phyloP scores from a whole-genome alignment of 2,329 filamentous ascomycete species.

The Penicillium verrucosum region DNA sequence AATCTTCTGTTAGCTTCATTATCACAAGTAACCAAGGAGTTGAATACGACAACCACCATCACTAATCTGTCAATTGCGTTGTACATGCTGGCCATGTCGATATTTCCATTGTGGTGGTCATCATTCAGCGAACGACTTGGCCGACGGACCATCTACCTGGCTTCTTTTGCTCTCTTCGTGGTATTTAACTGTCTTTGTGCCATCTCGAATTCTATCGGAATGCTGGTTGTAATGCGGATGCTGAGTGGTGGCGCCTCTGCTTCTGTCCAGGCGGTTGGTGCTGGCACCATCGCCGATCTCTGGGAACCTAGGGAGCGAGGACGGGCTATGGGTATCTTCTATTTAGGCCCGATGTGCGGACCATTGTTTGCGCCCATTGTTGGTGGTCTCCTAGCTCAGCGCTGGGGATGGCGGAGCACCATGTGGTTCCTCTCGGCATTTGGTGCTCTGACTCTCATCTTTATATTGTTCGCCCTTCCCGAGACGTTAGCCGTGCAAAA shows the following conservation, averaged over 20 bases:
- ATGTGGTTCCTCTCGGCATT: slow-evolving; percentile 76
- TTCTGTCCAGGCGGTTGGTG: slow-evolving; percentile 77
- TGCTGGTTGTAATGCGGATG: slow-evolving; percentile 75
- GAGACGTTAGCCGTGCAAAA: slow-evolving; percentile 39
- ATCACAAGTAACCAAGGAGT: slow-evolving; percentile 58
- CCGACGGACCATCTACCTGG: slow-evolving; percentile 72
- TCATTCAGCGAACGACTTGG: slow-evolving; percentile 71
- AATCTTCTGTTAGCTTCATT: slow-evolving; percentile 58
- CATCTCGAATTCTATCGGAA: slow-evolving; percentile 64
- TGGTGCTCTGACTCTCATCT: slow-evolving; percentile 49
- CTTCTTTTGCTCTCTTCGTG: slow-evolving; percentile 69
- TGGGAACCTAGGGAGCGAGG: slow-evolving; percentile 73
- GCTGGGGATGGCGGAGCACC: slow-evolving; percentile 70
- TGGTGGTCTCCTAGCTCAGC: slow-evolving; percentile 67
- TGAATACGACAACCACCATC: slow-evolving; percentile 62
- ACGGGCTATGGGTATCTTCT: slow-evolving; percentile 78
- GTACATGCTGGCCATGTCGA: slow-evolving; percentile 79
- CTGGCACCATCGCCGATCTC: slow-evolving; percentile 77
- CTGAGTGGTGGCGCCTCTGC: slow-evolving; percentile 73
- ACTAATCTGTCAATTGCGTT: slow-evolving; percentile 73
- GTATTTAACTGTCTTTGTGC: slow-evolving; percentile 69
- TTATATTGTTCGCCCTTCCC: slow-evolving; percentile 46
- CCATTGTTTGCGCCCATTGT: slow-evolving; percentile 74
- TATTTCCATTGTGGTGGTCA: slow-evolving; percentile 85
- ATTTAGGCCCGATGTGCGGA: slow-evolving; percentile 72